phyloP scores from a whole-genome alignment of 164 flowering plant genomes.

The Platanus orientalis region DNA sequence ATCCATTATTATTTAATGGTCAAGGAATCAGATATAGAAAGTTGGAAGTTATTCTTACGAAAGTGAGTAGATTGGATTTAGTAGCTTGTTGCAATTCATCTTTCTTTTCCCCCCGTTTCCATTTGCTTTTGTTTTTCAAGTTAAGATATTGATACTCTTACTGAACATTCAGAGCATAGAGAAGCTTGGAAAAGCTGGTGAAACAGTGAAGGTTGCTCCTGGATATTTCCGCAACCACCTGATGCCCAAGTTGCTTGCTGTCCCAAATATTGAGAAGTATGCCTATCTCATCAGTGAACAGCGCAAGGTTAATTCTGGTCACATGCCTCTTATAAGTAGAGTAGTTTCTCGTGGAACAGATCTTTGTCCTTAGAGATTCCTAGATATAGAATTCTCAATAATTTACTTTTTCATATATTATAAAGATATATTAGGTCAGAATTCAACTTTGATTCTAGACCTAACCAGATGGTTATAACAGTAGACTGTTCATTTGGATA shows the following conservation, averaged over 20 bases:
- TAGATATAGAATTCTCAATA: too few relatives aligned
- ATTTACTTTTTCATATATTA: too few relatives aligned
- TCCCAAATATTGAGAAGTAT: slow-evolving; percentile 86
- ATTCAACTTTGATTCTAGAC: too few relatives aligned
- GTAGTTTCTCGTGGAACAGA: not conserved
- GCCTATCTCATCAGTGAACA: slow-evolving; percentile 77
- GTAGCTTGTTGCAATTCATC: not conserved
- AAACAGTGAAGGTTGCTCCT: slow-evolving; percentile 94
- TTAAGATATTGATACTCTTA: slow-evolving; percentile 5
- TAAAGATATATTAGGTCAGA: too few relatives aligned
- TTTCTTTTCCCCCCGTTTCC: not conserved
- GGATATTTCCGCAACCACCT: slow-evolving; percentile 90
- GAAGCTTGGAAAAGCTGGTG: slow-evolving; percentile 95
- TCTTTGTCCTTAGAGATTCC: not conserved
- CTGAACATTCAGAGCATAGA: slow-evolving; percentile 45
- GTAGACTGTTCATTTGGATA: too few relatives aligned
- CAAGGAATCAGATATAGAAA: slow-evolving; percentile 85
- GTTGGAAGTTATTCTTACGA: slow-evolving; percentile 86
- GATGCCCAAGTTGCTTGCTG: slow-evolving; percentile 98
- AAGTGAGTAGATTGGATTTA: slow-evolving; percentile 35
- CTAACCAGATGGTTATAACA: too few relatives aligned
- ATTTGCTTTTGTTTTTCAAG: not conserved
- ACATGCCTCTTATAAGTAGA: not conserved
- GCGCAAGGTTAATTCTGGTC: slow-evolving; percentile 52
- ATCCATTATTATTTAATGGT: slow-evolving; percentile 52